phyloP scores from a whole-genome alignment of 2,329 filamentous ascomycete species.

The Mycocentrospora acerina region DNA sequence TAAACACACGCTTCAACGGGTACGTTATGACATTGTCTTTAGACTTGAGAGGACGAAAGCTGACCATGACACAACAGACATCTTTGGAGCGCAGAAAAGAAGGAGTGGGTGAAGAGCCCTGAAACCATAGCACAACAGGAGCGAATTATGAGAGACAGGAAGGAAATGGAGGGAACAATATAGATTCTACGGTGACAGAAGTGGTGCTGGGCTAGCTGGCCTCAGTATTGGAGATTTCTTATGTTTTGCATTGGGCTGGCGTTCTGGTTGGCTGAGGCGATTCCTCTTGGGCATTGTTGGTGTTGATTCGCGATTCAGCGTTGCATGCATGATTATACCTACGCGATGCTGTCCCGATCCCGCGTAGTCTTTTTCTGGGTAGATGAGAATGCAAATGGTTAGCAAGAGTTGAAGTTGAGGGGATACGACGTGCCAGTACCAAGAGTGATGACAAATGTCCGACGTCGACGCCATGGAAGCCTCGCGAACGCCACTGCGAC shows the following conservation, averaged over 20 bases:
- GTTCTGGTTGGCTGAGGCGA: not conserved
- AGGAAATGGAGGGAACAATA: constrained; percentile 8
- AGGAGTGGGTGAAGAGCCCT: constrained; percentile 59
- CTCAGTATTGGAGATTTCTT: constrained; percentile 1
- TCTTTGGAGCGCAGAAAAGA: constrained; percentile 58
- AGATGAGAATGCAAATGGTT: no score
- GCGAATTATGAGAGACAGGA: constrained; percentile 1
- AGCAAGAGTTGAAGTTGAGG: no score
- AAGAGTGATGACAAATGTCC: constrained; percentile 37
- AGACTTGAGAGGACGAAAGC: not conserved
- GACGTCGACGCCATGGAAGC: constrained; percentile 37
- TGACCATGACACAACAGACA: constrained; percentile 50
- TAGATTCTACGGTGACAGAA: constrained; percentile 14
- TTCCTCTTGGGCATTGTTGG: no score
- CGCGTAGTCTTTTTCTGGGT: no score
- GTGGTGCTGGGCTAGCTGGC: constrained; percentile 22
- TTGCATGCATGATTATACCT: no score
- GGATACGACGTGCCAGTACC: no score
- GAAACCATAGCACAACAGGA: constrained; percentile 16
- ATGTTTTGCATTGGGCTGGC: constrained; percentile 3
- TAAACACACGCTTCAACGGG: constrained; percentile 63
- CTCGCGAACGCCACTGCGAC: constrained; percentile 34
- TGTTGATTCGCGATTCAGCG: no score
- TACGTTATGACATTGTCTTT: constrained; percentile 42
- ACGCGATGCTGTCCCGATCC: no score